phyloP scores from a whole-genome alignment of 2,329 filamentous ascomycete species.

The Stachybotrys chlorohalonatus region DNA sequence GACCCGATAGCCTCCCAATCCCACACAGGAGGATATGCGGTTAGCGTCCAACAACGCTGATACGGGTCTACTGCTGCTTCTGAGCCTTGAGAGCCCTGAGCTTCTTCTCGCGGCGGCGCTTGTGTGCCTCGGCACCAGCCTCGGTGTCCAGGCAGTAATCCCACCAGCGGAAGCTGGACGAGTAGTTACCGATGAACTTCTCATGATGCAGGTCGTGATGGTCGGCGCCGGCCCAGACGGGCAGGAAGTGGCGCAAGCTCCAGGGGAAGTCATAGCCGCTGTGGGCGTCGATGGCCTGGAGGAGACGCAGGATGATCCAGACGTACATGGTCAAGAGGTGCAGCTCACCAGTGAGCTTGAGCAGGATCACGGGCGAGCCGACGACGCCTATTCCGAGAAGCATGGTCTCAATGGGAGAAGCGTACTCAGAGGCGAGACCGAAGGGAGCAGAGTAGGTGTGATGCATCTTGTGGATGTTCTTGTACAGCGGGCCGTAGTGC shows the following conservation, averaged over 20 bases:
- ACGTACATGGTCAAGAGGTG: constrained; percentile 97
- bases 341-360: constrained; percentile 71
- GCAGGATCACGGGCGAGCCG: constrained; percentile 74
- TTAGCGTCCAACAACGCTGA: not conserved
- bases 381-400: constrained; percentile 83
- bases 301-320: constrained; percentile 88
- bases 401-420: constrained; percentile 95
- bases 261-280: constrained; percentile 98
- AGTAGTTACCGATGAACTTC: constrained; percentile 96
- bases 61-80: constrained; percentile 50
- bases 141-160: constrained; percentile 92
- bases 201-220: constrained; percentile 98
- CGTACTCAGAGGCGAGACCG: constrained; percentile 92
- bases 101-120: constrained; percentile 74
- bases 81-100: constrained; percentile 53
- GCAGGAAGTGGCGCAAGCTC: constrained; percentile 89
- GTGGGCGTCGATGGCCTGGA: constrained; percentile 97
- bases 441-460: constrained; percentile 98
- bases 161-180: constrained; percentile 99
- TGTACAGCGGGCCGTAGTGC: constrained; percentile 94
- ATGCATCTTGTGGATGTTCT: constrained; percentile 96
- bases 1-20: not conserved
- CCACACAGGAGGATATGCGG: not conserved
- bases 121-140: constrained; percentile 77
- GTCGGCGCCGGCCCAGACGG: constrained; percentile 95